Evolutionary conservation across 2,329 filamentous ascomycete genomes (phyloP), one percentile per base, ranked within the genome.

Genomic region (Colletotrichum sp.): DNA sequence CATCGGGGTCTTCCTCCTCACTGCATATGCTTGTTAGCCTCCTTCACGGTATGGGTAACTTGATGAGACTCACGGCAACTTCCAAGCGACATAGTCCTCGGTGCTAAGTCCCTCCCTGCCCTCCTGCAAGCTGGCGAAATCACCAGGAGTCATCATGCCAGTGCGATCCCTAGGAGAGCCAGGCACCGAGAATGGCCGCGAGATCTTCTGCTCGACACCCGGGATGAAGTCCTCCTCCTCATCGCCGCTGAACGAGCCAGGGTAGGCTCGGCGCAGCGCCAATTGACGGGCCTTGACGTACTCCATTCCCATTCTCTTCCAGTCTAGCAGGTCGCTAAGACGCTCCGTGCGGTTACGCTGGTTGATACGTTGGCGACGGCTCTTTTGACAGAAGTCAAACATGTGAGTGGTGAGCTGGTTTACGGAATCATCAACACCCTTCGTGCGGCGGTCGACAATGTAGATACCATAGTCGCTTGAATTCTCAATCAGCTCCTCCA

Each of bases 291-390:
- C 97, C 89, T 98, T 99, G 87, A 98, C 95, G 83, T 99, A 99
- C 86, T 99, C 97, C 93, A 98, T 94, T 26, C 97, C 97, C 97
- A 99, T 99, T 66, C 97, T 92, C 91, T 98, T 98, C 97, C 97
- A 99, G 87, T 99, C 97, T 55, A 99, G 90, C 76, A 99, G 89
- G 83, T 99, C 97, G 82, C 96, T 98, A 70, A 99, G 88, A 64
- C 97, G 93, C 88, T 99, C 97, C 0, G 97, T 99, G 70, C 97
- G 93, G 86, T 99, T 99, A 66, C 97, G 93, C 88, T 98, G 97
- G 89, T 99, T 99, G 90, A 99, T 99, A 66, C 97, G 95, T 86
- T 99, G 97, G 76, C 97, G 93, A 73, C 96, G 94, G 85, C 95
- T 98, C 92, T 99, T 99, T 83, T 91, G 91, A 77, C 94, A 94